Evolutionary conservation across 352 stramenopile species (phyloP), one percentile per base, ranked within the genome.

Genomic region (Thraustochytrium striatum): DNA sequence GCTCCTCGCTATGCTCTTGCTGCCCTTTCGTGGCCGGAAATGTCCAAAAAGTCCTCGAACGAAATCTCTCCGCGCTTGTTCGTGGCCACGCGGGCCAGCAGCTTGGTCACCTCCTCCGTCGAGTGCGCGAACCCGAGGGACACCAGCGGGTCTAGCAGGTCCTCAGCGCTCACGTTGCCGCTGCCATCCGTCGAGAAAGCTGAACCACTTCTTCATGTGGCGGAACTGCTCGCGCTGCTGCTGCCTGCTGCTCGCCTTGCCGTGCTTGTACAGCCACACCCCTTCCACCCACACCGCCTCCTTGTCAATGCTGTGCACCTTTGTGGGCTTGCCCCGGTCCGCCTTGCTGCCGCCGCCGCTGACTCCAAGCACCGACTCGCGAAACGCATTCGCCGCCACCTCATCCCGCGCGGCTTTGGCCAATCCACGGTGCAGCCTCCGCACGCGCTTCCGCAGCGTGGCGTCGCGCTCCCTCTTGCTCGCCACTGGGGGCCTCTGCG

Each of bases 71-170:
- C 16, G 16, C 16, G 16, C 16, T 21, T 25, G 16, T 25, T 25
- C 16, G 16, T 25, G 25, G 47, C 25, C 47, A 55, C 47, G 16
- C 16, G 16, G 47, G 16, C 25, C 25, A 55, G 25, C 25, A 55
- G 25, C 25, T 55, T 55, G 25, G 47, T 25, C 47, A 55, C 47
- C 16, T 55, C 47, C 16, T 55, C 47, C 16, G 16, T 16, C 25
- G 47, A 21, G 16, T 55, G 16, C 16, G 90, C 90, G 32, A 94
- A 84, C 0, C 90, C 90, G 16, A 93, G 88, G 0, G 89, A 93
- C 28, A 94, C 87, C 21, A 94, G 84, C n/a, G 90, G 90, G 38
- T 93, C 88, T 52, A 92, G 88, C 8, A 94, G 85, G 61, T 94
- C 89, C 65, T 91, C 86, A 19, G 93, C 61, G 1, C 89, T 88